These are phyloP conservation scores for Leccinum subfulvum DNA, from an alignment of 1,284 basidiomycete genomes.

Conservation along the genomic window DNA sequence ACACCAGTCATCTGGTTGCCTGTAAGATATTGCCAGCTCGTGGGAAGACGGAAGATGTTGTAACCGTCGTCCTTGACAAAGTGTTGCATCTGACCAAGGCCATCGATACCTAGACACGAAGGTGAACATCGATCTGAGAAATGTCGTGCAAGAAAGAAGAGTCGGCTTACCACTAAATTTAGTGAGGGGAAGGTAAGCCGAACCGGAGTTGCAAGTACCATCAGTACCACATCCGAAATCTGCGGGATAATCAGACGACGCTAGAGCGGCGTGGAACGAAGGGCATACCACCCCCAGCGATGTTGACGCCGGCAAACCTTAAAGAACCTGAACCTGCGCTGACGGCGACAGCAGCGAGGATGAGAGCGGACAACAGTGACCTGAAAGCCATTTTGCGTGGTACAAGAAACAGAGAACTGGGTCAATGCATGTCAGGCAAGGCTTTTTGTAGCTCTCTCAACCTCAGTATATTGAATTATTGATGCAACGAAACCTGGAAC, in stretches of 20 bases:
- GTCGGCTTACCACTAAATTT: slow-evolving; percentile 20
- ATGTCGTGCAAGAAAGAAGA: neutral
- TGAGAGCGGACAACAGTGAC: slow-evolving; percentile 9
- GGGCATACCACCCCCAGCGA: slow-evolving; percentile 24
- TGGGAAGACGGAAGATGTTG: slow-evolving; percentile 45
- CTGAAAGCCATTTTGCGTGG: slow-evolving; percentile 13
- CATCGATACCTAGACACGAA: slow-evolving; percentile 19
- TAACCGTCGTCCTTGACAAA: slow-evolving; percentile 44
- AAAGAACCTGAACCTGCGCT: slow-evolving; percentile 14
- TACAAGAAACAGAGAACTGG: neutral
- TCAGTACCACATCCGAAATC: slow-evolving; percentile 28
- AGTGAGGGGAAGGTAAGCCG: slow-evolving; percentile 19
- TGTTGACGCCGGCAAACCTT: slow-evolving; percentile 28
- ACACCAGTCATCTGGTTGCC: slow-evolving; percentile 39
- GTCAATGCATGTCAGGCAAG: neutral
- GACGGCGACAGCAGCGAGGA: slow-evolving; percentile 1
- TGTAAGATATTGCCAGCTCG: slow-evolving; percentile 51
- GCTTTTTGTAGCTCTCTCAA: slow-evolving; percentile 15
- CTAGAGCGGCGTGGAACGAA: neutral
- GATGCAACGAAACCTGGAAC: slow-evolving; percentile 13
- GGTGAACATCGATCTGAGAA: neutral
- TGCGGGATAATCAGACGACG: slow-evolving; percentile 1
- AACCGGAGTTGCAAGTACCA: slow-evolving; percentile 17
- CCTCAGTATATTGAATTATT: neutral
- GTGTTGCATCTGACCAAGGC: slow-evolving; percentile 47